A percentile compares a stretch with the other conserved stretches of the same genome.
Evolutionary conservation across 495 filamentous ascomycete species (phyloP).

Genomic region (Aspergillus cavernicola): DNA sequence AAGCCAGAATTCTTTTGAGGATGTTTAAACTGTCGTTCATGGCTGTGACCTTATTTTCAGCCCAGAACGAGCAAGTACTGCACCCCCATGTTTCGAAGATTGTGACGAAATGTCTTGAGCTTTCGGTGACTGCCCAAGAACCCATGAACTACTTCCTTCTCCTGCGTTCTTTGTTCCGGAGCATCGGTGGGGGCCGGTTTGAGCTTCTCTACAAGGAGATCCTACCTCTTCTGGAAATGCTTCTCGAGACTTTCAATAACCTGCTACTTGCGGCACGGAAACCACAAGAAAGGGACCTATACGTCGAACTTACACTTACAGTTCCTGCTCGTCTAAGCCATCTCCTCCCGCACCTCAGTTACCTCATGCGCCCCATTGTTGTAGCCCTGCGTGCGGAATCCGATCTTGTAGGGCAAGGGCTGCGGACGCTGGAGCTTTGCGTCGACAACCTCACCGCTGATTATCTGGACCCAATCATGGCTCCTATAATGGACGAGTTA

Average conservation of each 20-base stretch:
- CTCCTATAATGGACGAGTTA: slow-evolving; percentile 94
- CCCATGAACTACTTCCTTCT: slow-evolving; percentile 99
- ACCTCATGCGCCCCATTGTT: slow-evolving; percentile 94
- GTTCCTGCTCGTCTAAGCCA: slow-evolving; percentile 95
- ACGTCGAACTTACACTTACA: slow-evolving; percentile 93
- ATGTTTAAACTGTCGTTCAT: slow-evolving; percentile 99
- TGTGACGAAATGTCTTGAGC: slow-evolving; percentile 90
- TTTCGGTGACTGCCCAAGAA: slow-evolving; percentile 92
- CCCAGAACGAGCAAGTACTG: slow-evolving; percentile 91
- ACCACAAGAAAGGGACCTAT: slow-evolving; percentile 86
- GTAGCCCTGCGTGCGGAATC: slow-evolving; percentile 88
- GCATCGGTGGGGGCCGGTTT: slow-evolving; percentile 95
- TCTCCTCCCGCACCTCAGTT: slow-evolving; percentile 92
- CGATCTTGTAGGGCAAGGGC: slow-evolving; percentile 89
- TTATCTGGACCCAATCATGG: slow-evolving; percentile 98
- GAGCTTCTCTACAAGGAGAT: slow-evolving; percentile 98
- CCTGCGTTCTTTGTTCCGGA: slow-evolving; percentile 85
- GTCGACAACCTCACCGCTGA: slow-evolving; percentile 98
- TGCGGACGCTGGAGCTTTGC: slow-evolving; percentile 91
- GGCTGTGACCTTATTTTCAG: slow-evolving; percentile 94
- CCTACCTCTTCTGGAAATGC: slow-evolving; percentile 90
- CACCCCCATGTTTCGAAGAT: slow-evolving; percentile 95
- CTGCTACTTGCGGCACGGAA: slow-evolving; percentile 84
- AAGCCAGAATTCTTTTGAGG: slow-evolving; percentile 85
- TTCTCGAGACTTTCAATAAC: slow-evolving; percentile 95